phyloP scores from a whole-genome alignment of 441 rosid species.

The Mallotus repandus region DNA sequence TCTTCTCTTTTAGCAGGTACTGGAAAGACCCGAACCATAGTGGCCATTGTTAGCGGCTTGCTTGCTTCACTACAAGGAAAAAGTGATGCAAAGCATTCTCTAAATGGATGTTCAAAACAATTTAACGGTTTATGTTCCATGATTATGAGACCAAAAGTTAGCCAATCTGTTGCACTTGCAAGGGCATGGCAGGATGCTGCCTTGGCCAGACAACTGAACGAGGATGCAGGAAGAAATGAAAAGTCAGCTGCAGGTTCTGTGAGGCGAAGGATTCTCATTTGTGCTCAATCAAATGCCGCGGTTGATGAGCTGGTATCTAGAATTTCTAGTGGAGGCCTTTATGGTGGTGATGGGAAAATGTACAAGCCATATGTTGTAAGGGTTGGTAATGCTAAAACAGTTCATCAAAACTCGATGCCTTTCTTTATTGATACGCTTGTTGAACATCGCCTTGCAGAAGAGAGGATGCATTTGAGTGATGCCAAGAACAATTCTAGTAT shows the following conservation, averaged over 20 bases:
- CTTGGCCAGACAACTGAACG: conserved; percentile 74
- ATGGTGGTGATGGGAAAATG: conserved; percentile 83
- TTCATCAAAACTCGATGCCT: conserved; percentile 86
- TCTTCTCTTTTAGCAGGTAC: conserved; percentile 55
- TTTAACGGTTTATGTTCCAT: conserved; percentile 33
- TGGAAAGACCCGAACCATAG: conserved; percentile 96
- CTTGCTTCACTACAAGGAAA: conserved; percentile 60
- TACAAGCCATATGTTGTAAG: conserved; percentile 96
- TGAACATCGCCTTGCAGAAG: conserved; percentile 82
- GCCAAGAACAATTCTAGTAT: conserved; percentile 43
- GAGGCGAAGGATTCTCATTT: conserved; percentile 84
- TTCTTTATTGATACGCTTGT: conserved; percentile 91
- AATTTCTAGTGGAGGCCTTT: conserved; percentile 76
- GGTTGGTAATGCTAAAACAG: conserved; percentile 94
- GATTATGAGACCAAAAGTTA: conserved; percentile 53
- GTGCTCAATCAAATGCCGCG: conserved; percentile 99
- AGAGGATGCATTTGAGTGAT: conserved; percentile 47
- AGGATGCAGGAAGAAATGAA: conserved; percentile 47
- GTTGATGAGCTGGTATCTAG: conserved; percentile 98
- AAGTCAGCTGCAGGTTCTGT: conserved; percentile 47
- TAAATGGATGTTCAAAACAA: conserved; percentile 38
- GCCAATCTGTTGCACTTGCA: conserved; percentile 74
- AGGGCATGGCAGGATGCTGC: conserved; percentile 99
- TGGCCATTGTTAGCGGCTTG: conserved; percentile 91
- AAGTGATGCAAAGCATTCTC: conserved; percentile 34